phyloP scores from a whole-genome alignment of 106 monocot genomes.

The Acorus gramineus region DNA sequence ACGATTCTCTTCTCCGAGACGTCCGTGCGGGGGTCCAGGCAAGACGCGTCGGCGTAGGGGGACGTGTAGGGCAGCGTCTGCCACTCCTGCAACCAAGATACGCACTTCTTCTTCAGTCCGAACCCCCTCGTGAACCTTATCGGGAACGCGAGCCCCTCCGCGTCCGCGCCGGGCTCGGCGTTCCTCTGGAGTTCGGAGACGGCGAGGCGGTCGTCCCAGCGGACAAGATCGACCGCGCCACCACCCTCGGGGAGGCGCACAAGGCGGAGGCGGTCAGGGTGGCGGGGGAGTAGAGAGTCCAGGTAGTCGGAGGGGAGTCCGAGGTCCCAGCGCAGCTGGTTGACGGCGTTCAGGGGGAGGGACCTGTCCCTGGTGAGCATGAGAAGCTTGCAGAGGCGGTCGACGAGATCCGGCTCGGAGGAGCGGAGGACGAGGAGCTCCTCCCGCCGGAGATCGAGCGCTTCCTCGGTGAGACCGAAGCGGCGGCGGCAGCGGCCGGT shows the following conservation, averaged over 20 bases:
- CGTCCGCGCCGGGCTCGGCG: neutral
- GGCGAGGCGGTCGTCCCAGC: slow-evolving; percentile 43
- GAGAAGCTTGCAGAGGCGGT: slow-evolving; percentile 52
- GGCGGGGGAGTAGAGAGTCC: slow-evolving; percentile 26
- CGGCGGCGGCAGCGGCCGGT: slow-evolving; percentile 4
- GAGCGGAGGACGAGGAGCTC: slow-evolving; percentile 18
- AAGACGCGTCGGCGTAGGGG: slow-evolving; percentile 39
- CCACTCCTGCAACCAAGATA: slow-evolving; percentile 73
- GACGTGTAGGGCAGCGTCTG: slow-evolving; percentile 73
- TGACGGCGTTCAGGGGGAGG: slow-evolving; percentile 59
- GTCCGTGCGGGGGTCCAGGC: slow-evolving; percentile 68
- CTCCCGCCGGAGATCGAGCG: slow-evolving; percentile 24
- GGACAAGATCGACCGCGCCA: slow-evolving; percentile 41
- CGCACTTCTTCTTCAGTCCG: slow-evolving; percentile 52
- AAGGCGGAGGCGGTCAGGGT: slow-evolving; percentile 34
- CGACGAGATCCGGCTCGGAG: slow-evolving; percentile 38
- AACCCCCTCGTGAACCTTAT: slow-evolving; percentile 65
- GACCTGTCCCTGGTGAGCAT: slow-evolving; percentile 37
- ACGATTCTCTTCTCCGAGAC: slow-evolving; percentile 82
- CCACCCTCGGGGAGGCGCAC: slow-evolving; percentile 22
- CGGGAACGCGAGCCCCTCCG: slow-evolving; percentile 38
- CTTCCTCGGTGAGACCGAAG: slow-evolving; percentile 40
- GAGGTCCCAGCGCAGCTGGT: slow-evolving; percentile 66
- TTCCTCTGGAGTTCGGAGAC: slow-evolving; percentile 45
- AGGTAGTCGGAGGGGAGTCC: slow-evolving; percentile 50